Base-by-base conservation (phyloP, 345 rosid species). In the Salix suchowensis region DNA sequence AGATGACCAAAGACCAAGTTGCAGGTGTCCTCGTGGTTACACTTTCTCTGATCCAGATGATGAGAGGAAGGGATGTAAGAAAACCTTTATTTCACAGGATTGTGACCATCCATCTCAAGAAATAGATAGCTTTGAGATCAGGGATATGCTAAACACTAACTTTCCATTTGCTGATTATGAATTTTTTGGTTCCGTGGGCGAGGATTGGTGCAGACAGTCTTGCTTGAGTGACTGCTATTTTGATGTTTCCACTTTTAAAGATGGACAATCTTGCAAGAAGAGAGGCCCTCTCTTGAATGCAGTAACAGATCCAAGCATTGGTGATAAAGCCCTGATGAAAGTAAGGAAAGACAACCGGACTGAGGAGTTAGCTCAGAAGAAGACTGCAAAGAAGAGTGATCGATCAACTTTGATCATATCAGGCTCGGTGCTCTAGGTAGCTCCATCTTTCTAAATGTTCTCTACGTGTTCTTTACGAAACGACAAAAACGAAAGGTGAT, bases 141-240 rank as follows among this genome's bases (percentile, higher is more conserved):
- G 11, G 42, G 42, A 39, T 8, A 9, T 39, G 42, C 42, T 0
- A 8, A 39, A 39, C 42, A 39, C 42, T 1, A 8, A 39, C 12
- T 39, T 9, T 9, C 44, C 44, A 40, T 40, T 0, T 2, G 12
- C 11, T 40, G 44, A 40, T 40, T 40, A 2, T 40, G 13, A 40
- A 40, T 0, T 10, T 11, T 40, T 40, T 40, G 0, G 13, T 10
- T 0, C 44, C 2, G 44, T 40, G 44, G 13, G 0, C 4, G 44
- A 40, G 44, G 44, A 40, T 40, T 40, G 44, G 44, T 40, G 44
- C 44, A 40, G 44, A 40, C 44, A 40, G 13, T 2, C 44, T 40
- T 40, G 13, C 80, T 70, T 89, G 80, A 58, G 3, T 12, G 94
- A 86, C 74, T 90, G 93, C 73, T 81, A 82, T n/a, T 92, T 93